These are phyloP conservation scores for Penstemon barbatus DNA, from an alignment of 257 asterid species.

Conservation along the genomic window DNA sequence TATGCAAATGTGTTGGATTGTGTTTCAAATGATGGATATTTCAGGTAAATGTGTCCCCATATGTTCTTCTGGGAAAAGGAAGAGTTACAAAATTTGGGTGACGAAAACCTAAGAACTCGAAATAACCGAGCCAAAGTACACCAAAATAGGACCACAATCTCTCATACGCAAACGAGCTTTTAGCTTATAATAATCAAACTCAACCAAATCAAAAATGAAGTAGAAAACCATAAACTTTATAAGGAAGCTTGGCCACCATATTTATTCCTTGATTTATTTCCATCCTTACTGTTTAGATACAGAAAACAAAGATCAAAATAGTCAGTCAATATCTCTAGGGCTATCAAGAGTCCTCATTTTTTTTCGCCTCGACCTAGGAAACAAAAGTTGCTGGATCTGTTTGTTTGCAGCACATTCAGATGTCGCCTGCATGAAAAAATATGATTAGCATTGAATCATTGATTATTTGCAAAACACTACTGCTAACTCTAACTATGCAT, in stretches of 20 bases:
- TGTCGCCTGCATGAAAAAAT: slow-evolving; percentile 47
- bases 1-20: too few relatives aligned
- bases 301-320: slow-evolving; percentile 26
- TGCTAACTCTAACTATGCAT: too few relatives aligned
- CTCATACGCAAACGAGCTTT: too few relatives aligned
- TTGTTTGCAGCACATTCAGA: slow-evolving; percentile 71
- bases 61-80: too few relatives aligned
- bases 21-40: too few relatives aligned
- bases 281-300: neutral
- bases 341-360: slow-evolving; percentile 45
- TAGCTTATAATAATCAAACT: too few relatives aligned
- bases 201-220: neutral
- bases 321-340: slow-evolving; percentile 35
- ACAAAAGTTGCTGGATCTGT: slow-evolving; percentile 75
- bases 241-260: neutral
- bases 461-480: too few relatives aligned
- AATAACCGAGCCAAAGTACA: too few relatives aligned
- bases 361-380: slow-evolving; percentile 62
- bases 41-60: too few relatives aligned
- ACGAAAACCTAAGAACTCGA: too few relatives aligned
- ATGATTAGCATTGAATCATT: neutral
- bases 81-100: too few relatives aligned
- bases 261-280: neutral
- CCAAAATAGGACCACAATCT: too few relatives aligned
- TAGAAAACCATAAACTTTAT: neutral